Evolutionary conservation across 208 protist genomes (phyloP).

Genomic region (Leishmania turanica): DNA sequence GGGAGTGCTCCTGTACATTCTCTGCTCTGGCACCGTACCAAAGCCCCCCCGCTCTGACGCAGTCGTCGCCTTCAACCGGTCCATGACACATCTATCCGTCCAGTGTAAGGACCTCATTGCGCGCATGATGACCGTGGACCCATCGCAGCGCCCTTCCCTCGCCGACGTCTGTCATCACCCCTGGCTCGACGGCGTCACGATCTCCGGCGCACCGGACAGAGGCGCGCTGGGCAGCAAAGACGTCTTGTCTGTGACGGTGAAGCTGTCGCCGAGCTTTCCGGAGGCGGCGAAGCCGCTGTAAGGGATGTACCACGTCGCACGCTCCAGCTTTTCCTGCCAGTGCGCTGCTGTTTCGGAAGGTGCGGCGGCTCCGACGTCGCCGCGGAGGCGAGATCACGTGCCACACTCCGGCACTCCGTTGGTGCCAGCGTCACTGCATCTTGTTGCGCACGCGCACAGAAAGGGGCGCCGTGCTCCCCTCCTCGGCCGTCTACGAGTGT

Average conservation of each 20-base stretch:
- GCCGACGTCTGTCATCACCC: slow-evolving; percentile 41
- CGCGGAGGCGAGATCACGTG: background rate
- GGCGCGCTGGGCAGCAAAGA: slow-evolving; percentile 24
- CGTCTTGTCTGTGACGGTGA: slow-evolving; percentile 28
- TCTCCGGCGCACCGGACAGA: slow-evolving; percentile 15
- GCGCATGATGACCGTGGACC: slow-evolving; percentile 44
- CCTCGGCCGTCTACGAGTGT: background rate
- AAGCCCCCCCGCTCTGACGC: slow-evolving; percentile 22
- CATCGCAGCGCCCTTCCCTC: slow-evolving; percentile 35
- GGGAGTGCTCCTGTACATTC: slow-evolving; percentile 73
- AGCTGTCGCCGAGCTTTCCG: slow-evolving; percentile 30
- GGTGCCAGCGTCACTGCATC: background rate
- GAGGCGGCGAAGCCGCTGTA: background rate
- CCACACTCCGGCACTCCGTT: background rate
- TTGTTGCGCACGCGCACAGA: background rate
- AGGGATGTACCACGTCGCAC: too few relatives aligned
- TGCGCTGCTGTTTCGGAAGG: background rate
- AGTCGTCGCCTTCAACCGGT: slow-evolving; percentile 29
- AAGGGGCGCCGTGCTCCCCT: too few relatives aligned
- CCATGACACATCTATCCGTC: slow-evolving; percentile 38
- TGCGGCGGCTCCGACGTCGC: background rate
- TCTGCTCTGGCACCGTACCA: slow-evolving; percentile 71
- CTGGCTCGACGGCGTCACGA: slow-evolving; percentile 40
- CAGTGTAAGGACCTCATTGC: slow-evolving; percentile 48
- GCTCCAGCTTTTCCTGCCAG: background rate